Conservation (phyloP, 2,329 filamentous ascomycete genomes). For the Botrytis fragariae region DNA sequence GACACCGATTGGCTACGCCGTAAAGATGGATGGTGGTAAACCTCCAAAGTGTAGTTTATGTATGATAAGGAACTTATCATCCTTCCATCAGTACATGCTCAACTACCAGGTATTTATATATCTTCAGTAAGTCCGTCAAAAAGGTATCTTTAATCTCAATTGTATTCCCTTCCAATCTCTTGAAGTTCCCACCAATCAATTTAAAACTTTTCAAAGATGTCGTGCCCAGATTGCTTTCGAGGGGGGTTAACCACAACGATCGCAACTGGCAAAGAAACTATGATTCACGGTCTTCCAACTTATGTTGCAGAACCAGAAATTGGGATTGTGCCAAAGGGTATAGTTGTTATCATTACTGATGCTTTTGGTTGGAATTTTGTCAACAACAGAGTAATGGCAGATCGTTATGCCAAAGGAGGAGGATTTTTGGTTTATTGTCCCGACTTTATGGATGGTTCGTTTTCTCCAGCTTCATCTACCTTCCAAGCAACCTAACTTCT, state of each 20-base stretch:
- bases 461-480: not conserved
- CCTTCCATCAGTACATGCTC: not conserved
- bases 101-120: not conserved
- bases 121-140: not conserved
- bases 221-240: constrained; percentile 37
- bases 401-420: constrained; percentile 48
- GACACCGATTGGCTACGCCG: not conserved
- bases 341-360: constrained; percentile 50
- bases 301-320: constrained; percentile 44
- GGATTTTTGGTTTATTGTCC: constrained; percentile 48
- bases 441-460: constrained; percentile 50
- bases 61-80: not conserved
- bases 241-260: constrained; percentile 43
- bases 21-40: not conserved
- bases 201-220: not conserved
- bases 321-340: constrained; percentile 40
- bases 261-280: constrained; percentile 43
- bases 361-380: constrained; percentile 50
- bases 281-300: constrained; percentile 45
- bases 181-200: not conserved
- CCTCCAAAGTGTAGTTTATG: not conserved
- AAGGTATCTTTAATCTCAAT: not conserved
- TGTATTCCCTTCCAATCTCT: not conserved
- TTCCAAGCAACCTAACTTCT: not conserved
- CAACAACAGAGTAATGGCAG: constrained; percentile 49